Evolutionary conservation across 2,329 filamentous ascomycete genomes (phyloP).

Genomic region (Ascochyta fabae): DNA sequence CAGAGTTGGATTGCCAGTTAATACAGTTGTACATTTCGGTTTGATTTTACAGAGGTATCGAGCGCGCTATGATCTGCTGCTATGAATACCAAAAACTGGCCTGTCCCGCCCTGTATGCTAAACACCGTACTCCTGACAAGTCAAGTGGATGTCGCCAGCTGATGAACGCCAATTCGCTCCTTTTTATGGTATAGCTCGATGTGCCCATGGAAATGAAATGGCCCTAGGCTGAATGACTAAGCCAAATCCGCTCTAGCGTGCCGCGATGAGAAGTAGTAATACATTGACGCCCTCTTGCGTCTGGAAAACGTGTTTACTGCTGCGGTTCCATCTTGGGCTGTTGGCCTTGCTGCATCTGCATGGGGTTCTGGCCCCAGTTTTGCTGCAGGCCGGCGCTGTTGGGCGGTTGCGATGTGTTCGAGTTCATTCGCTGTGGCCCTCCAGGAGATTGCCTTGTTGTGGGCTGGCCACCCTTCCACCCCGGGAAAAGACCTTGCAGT

Average conservation of each 20-base stretch:
- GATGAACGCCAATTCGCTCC: conserved; percentile 4
- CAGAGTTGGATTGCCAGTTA: not conserved
- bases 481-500: conserved; percentile 55
- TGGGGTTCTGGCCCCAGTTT: conserved; percentile 34
- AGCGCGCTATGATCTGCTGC: conserved; percentile 14
- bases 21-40: conserved; percentile 2
- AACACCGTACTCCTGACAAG: conserved; percentile 17
- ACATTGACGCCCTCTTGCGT: conserved; percentile 6
- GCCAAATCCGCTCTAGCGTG: not conserved
- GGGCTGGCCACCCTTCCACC: conserved; percentile 51
- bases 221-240: not conserved
- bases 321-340: conserved; percentile 16
- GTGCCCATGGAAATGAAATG: conserved; percentile 2
- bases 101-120: conserved; percentile 10
- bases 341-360: conserved; percentile 31
- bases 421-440: conserved; percentile 41
- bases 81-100: not conserved
- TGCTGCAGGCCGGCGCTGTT: conserved; percentile 43
- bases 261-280: conserved; percentile 17
- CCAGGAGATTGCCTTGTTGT: conserved; percentile 46
- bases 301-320: conserved; percentile 6
- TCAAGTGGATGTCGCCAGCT: conserved; percentile 9
- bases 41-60: conserved; percentile 15
- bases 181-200: conserved; percentile 7
- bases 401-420: conserved; percentile 39